Conservation (phyloP, 2,329 filamentous ascomycete genomes). For the Aphanocladium album region DNA sequence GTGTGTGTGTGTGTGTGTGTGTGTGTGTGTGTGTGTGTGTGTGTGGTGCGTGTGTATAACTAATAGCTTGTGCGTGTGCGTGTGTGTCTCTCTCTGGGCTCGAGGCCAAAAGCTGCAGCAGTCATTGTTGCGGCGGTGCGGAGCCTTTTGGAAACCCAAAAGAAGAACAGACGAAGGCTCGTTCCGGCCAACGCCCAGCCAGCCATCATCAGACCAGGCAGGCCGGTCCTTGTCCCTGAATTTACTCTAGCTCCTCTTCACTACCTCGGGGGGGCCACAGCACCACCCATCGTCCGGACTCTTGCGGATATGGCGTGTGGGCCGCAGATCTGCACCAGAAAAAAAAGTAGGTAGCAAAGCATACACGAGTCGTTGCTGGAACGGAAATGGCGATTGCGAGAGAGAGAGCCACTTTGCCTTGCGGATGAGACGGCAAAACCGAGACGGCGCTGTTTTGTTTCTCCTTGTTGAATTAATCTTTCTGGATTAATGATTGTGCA, state of each 20-base stretch:
- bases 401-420: no score
- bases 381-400: background rate
- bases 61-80: background rate
- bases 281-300: background rate
- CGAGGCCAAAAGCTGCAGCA: background rate
- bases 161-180: conserved; percentile 6
- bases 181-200: background rate
- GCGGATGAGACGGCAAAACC: no score
- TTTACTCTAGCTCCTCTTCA: background rate
- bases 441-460: no score
- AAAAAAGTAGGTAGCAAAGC: background rate
- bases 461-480: no score
- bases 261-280: background rate
- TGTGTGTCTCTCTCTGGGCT: background rate
- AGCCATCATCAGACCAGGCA: conserved; percentile 2
- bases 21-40: no score
- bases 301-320: conserved; percentile 6
- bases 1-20: no score
- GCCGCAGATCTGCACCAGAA: background rate
- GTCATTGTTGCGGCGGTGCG: background rate
- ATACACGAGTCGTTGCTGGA: background rate
- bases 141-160: background rate
- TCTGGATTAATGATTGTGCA: no score
- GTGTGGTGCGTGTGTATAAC: no score
- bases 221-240: background rate